These are phyloP conservation scores for Metarhizium sp. DNA, from an alignment of 2,329 filamentous ascomycete genomes.

Conservation along the genomic window DNA sequence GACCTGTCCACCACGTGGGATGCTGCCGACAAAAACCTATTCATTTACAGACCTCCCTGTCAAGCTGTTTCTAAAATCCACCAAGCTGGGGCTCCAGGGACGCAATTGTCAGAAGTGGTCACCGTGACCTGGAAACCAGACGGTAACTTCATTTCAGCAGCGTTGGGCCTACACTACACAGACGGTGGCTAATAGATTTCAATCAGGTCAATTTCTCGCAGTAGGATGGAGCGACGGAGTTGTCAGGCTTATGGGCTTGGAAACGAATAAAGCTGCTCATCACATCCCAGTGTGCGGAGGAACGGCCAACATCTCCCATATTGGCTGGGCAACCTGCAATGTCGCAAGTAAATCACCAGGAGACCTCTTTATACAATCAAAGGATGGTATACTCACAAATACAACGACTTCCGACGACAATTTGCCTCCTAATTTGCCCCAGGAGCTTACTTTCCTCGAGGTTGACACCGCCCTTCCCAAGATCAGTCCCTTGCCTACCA, in stretches of 20 bases:
- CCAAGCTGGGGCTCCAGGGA: slow-evolving; percentile 30
- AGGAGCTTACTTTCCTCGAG: slow-evolving; percentile 65
- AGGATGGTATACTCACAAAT: slow-evolving; percentile 9
- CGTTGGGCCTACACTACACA: background rate
- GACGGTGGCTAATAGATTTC: background rate
- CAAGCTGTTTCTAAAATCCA: slow-evolving; percentile 51
- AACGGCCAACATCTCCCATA: slow-evolving; percentile 36
- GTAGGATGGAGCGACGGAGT: slow-evolving; percentile 76
- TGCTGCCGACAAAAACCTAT: slow-evolving; percentile 56
- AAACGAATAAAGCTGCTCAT: slow-evolving; percentile 74
- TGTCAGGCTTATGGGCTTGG: slow-evolving; percentile 66
- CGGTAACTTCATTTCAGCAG: slow-evolving; percentile 33
- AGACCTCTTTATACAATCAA: slow-evolving; percentile 5
- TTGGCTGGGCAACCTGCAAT: slow-evolving; percentile 42
- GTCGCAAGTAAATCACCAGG: slow-evolving; percentile 21
- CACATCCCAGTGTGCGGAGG: slow-evolving; percentile 48
- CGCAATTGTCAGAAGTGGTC: slow-evolving; percentile 32
- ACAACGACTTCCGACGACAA: slow-evolving; percentile 6
- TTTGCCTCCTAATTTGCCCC: slow-evolving; percentile 48
- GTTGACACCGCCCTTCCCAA: slow-evolving; percentile 68
- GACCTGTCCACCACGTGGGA: slow-evolving; percentile 69
- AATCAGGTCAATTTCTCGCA: slow-evolving; percentile 62
- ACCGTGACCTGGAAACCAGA: slow-evolving; percentile 58
- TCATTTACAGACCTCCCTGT: slow-evolving; percentile 70
- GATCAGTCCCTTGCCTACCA: slow-evolving; percentile 57